Base-by-base conservation (phyloP, 2,329 filamentous ascomycete species). In the Tolypocladium guangdongense region DNA sequence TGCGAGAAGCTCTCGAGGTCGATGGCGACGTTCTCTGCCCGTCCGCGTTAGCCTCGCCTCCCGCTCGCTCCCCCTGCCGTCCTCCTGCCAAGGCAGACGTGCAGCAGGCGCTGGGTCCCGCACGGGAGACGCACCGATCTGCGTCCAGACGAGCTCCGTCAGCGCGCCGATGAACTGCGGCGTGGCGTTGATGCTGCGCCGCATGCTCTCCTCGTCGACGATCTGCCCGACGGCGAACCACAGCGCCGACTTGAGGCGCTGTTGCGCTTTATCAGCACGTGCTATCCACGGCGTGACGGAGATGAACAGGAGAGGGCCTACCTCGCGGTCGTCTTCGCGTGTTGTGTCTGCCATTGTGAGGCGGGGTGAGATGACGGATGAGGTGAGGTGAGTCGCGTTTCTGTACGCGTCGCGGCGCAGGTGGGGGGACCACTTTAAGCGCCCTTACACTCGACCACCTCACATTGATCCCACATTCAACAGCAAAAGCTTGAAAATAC, bases 101-200 rank as follows among this genome's bases (percentile, higher is more conserved):
- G n/a, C n/a, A 48, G 27, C 3, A 27, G 27, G 27, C 27, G 27
- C 3, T 6, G 27, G 6, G 3, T 3, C 3, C 3, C 6, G 3
- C 6, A 3, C 6, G 27, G 3, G 14, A 24, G 30, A 51, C 53
- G 2, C 53, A 92, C 90, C 87, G 51, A 96, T 87, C 60, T 95
- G 90, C 1, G 84, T 80, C 83, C 88, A 96, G 8, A 92, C 86
- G 68, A 95, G 81, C 68, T 96, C 90, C 1, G 88, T 93, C 64
- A 95, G 69, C 0, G 87, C 86, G 10, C 86, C 90, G 60, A 95
- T 95, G 68, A 95, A 96, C 64, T 95, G 90, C 2, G 89, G 89
- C 30, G 92, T 96, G 7, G 91, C 89, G 68, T 95, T 96, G 58
- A 89, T 80, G 64, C 88, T 70, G 52, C 69, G 66, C 18, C 62